Conservation (phyloP, 768 basidiomycete species). For the Boletellus emodensis region DNA sequence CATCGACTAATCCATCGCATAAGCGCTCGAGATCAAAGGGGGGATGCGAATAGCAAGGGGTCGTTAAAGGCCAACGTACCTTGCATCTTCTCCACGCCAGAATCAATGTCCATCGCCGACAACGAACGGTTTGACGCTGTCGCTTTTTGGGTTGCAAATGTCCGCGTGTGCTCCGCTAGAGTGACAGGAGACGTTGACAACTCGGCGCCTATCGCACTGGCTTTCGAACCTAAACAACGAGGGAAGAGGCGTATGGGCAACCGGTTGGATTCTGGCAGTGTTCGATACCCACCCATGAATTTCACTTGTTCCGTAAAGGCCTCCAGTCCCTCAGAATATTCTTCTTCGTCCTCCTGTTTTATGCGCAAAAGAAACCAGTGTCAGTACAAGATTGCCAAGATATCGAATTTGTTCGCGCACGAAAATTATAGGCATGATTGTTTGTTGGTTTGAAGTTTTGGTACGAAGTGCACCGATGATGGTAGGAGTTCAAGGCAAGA, state of each 20-base stretch:
- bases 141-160: conserved; percentile 10
- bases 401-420: conserved; percentile 12
- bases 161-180: conserved; percentile 23
- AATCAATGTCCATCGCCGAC: conserved; percentile 25
- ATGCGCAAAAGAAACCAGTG: background rate
- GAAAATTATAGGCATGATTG: conserved; percentile 17
- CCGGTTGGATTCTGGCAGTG: background rate
- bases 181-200: conserved; percentile 9
- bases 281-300: conserved; percentile 17
- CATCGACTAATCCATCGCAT: conserved; percentile 10
- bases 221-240: conserved; percentile 6
- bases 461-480: conserved; percentile 6
- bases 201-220: conserved; percentile 12
- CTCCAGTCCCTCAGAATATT: conserved; percentile 17
- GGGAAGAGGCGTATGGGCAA: background rate
- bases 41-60: background rate
- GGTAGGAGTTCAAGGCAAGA: conserved; percentile 3
- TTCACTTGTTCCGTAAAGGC: conserved; percentile 6
- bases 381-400: conserved; percentile 2
- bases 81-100: conserved; percentile 8
- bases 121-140: conserved; percentile 8
- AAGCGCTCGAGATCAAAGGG: background rate
- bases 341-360: conserved; percentile 24
- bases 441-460: conserved; percentile 5
- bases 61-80: conserved; percentile 6